A percentile compares a stretch with the other conserved stretches of the same genome.
Conservation (phyloP, 176 grass and related monocot species). For the Phragmites australis region DNA sequence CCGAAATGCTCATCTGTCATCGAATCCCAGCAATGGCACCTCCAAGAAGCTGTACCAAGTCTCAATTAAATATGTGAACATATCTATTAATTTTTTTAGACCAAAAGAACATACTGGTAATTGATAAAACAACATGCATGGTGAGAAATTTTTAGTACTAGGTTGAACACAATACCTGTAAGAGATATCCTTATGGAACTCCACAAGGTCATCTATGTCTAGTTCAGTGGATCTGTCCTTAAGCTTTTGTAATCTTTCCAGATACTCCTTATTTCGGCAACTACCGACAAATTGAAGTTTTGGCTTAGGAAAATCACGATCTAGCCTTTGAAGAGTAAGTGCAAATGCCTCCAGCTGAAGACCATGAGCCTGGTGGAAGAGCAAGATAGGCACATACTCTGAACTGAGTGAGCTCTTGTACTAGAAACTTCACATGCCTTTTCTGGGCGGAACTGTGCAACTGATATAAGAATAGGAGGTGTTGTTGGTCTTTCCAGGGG, state of each 20-base stretch:
- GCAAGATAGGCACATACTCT: conserved; percentile 2
- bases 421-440: conserved; percentile 56
- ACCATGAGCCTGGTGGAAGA: conserved; percentile 65
- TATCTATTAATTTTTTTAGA: not conserved
- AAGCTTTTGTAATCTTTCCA: conserved; percentile 79
- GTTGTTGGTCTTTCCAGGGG: conserved; percentile 67
- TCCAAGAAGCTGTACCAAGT: conserved; percentile 75
- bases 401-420: conserved; percentile 5
- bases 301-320: conserved; percentile 53
- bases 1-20: conserved; percentile 98
- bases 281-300: conserved; percentile 87
- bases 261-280: conserved; percentile 84
- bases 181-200: conserved; percentile 78
- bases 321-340: conserved; percentile 66
- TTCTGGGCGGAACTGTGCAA: conserved; percentile 97
- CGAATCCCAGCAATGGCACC: conserved; percentile 76
- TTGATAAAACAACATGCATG: not conserved
- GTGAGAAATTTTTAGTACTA: not conserved
- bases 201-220: conserved; percentile 74
- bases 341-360: conserved; percentile 95
- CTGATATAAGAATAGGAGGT: conserved; percentile 76
- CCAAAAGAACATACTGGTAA: too few relatives aligned
- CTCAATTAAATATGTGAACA: conserved; percentile 48
- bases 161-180: conserved; percentile 51
- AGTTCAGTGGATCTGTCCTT: conserved; percentile 70